These are phyloP conservation scores for Podospora pseudopauciseta DNA, from an alignment of 495 filamentous ascomycete species.

Conservation along the genomic window DNA sequence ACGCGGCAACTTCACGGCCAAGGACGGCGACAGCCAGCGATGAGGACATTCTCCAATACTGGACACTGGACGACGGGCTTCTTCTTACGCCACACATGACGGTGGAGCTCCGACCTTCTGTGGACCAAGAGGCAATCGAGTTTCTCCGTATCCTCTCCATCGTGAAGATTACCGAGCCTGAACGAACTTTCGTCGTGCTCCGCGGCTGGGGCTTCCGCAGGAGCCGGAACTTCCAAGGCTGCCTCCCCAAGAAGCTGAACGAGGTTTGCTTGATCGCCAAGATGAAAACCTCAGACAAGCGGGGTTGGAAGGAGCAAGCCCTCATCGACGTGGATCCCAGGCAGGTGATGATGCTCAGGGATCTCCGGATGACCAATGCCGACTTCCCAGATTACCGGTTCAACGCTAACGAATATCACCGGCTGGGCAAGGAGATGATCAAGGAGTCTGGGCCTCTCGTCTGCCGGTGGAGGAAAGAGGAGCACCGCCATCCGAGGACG, in stretches of 20 bases:
- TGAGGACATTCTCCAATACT: not conserved
- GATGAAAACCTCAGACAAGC: slow-evolving; percentile 41
- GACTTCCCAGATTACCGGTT: slow-evolving; percentile 41
- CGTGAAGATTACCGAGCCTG: not conserved
- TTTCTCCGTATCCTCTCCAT: slow-evolving; percentile 21
- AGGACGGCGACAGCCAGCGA: not conserved
- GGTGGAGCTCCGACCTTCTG: not conserved
- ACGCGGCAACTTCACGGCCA: not conserved
- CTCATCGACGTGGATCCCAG: slow-evolving; percentile 41
- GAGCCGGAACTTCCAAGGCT: not conserved
- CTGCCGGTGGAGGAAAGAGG: slow-evolving; percentile 34
- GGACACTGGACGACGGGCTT: not conserved
- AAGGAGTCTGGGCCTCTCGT: slow-evolving; percentile 37
- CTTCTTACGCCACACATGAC: not conserved
- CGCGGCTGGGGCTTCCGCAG: slow-evolving; percentile 14
- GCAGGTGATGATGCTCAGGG: slow-evolving; percentile 35
- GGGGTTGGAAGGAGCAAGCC: slow-evolving; percentile 39
- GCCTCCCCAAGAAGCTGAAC: slow-evolving; percentile 18
- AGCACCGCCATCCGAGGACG: slow-evolving; percentile 23
- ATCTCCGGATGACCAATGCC: slow-evolving; percentile 52
- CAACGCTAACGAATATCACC: not conserved
- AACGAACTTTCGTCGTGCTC: not conserved
- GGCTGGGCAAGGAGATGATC: slow-evolving; percentile 19
- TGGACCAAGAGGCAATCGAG: not conserved
- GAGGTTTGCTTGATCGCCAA: slow-evolving; percentile 49